Conservation (phyloP, 1,139 yeast species). For the Meyerozyma elateridarum region DNA sequence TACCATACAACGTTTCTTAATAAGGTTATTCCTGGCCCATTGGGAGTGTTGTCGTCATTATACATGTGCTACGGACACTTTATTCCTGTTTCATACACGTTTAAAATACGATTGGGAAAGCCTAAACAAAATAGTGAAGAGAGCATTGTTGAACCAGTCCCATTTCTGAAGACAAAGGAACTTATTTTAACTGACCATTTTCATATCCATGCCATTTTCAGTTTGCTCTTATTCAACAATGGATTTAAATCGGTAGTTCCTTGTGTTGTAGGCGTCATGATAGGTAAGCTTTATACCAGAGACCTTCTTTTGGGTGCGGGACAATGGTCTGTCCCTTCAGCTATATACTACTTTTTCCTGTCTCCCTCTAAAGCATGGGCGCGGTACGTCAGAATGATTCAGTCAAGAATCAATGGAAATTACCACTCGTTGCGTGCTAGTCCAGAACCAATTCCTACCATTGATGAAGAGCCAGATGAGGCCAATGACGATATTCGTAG, state of each 20-base stretch:
- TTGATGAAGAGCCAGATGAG: constrained; percentile 18
- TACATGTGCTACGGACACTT: constrained; percentile 51
- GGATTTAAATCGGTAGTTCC: constrained; percentile 50
- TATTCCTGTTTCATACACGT: constrained; percentile 59
- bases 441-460: too few relatives aligned
- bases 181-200: constrained; percentile 53
- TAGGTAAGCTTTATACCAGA: constrained; percentile 53
- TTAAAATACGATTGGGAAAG: constrained; percentile 34
- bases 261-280: constrained; percentile 50
- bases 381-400: constrained; percentile 1
- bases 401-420: constrained; percentile 5
- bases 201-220: constrained; percentile 48
- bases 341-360: constrained; percentile 5
- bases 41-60: constrained; percentile 56
- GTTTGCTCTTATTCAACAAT: constrained; percentile 50
- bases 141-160: constrained; percentile 12
- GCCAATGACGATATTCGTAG: constrained; percentile 23
- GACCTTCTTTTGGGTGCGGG: constrained; percentile 60
- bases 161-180: constrained; percentile 22
- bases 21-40: constrained; percentile 53
- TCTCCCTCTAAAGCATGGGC: constrained; percentile 2
- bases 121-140: constrained; percentile 2
- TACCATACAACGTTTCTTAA: constrained; percentile 32
- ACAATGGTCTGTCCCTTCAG: constrained; percentile 44
- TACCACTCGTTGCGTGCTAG: constrained; percentile 14